phyloP scores from a whole-genome alignment of 2,329 filamentous ascomycete species.

The Dactylellina haptotyla region DNA sequence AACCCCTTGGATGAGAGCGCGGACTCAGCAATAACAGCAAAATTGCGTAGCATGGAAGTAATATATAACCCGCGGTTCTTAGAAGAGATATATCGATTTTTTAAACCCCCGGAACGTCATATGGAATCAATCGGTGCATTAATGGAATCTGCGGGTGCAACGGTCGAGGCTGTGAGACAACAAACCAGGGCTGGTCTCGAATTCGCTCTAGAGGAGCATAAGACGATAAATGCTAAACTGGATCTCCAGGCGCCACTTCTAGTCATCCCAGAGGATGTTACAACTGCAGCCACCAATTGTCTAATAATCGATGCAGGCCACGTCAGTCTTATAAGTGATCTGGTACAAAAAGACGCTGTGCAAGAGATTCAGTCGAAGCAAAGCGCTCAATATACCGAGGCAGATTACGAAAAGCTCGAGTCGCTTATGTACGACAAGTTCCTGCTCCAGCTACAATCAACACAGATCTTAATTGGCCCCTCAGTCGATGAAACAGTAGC shows the following conservation, averaged over 20 bases:
- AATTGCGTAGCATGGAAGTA: slow-evolving; percentile 93
- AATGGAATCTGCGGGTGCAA: slow-evolving; percentile 94
- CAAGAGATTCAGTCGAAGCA: slow-evolving; percentile 92
- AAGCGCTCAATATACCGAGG: slow-evolving; percentile 83
- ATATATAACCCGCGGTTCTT: slow-evolving; percentile 97
- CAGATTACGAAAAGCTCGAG: slow-evolving; percentile 87
- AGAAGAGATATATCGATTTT: slow-evolving; percentile 91
- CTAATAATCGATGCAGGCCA: slow-evolving; percentile 96
- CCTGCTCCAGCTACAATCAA: slow-evolving; percentile 88
- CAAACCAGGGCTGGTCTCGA: slow-evolving; percentile 95
- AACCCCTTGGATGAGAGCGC: slow-evolving; percentile 93
- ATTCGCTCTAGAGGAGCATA: slow-evolving; percentile 96
- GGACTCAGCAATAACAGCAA: slow-evolving; percentile 87
- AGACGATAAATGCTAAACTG: slow-evolving; percentile 94
- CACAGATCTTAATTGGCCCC: slow-evolving; percentile 92
- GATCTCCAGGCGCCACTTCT: slow-evolving; percentile 96
- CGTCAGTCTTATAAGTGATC: slow-evolving; percentile 89
- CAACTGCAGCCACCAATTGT: slow-evolving; percentile 80
- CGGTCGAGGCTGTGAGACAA: slow-evolving; percentile 91
- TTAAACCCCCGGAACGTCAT: slow-evolving; percentile 92
- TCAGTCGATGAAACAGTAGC: slow-evolving; percentile 89
- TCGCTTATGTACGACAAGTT: slow-evolving; percentile 98
- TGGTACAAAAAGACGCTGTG: slow-evolving; percentile 91
- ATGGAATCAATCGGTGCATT: slow-evolving; percentile 98
- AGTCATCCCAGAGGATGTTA: slow-evolving; percentile 94